Evolutionary conservation across 179 eudicot genomes (phyloP).

Genomic region (Corrigiola litoralis): DNA sequence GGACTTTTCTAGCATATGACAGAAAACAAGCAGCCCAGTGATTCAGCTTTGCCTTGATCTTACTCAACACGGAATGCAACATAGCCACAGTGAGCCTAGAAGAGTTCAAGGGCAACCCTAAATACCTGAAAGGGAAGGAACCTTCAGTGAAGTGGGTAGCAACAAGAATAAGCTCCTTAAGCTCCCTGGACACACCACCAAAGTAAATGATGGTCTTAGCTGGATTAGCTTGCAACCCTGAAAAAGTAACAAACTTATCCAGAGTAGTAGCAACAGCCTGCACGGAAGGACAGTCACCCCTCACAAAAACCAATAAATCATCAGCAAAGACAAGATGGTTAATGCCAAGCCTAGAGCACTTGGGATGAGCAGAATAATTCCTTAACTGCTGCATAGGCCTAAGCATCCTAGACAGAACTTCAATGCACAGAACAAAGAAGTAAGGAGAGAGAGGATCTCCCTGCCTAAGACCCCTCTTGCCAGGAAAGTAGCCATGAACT

Average conservation of each 20-base stretch:
- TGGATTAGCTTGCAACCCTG: not conserved
- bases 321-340: no score
- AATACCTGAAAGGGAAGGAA: no score
- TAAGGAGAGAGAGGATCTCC: not conserved
- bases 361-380: no score
- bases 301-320: no score
- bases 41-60: not conserved
- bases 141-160: not conserved
- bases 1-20: not conserved
- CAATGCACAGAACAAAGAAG: no score
- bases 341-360: no score
- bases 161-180: not conserved
- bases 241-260: no score
- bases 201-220: not conserved
- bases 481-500: not conserved
- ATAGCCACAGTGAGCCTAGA: not conserved
- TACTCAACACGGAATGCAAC: not conserved
- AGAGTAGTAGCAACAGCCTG: not conserved
- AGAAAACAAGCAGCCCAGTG: not conserved
- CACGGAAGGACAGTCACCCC: no score
- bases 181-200: not conserved
- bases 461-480: no score
- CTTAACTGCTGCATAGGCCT: no score
- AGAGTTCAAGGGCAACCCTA: no score
- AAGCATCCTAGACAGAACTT: no score